Evolutionary conservation across 2,329 filamentous ascomycete species (phyloP).

Genomic region (Torrubiella hemipterigena): DNA sequence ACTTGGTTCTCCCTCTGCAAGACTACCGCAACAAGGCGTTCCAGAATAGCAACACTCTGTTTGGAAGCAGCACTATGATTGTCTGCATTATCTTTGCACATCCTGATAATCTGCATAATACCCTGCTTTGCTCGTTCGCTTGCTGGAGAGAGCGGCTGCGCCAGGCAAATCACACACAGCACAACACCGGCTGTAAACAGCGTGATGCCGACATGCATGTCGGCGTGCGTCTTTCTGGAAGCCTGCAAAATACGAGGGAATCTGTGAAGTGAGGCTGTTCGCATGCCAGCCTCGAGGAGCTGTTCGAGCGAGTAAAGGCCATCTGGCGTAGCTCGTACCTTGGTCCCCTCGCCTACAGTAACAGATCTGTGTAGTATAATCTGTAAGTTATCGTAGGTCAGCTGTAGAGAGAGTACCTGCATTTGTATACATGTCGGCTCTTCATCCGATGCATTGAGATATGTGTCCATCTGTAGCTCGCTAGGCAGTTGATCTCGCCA

Average conservation of each 20-base stretch:
- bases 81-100: slow-evolving; percentile 2
- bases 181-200: slow-evolving; percentile 6
- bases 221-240: slow-evolving; percentile 3
- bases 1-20: slow-evolving; percentile 5
- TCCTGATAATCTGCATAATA: slow-evolving; percentile 6
- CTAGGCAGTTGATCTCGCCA: slow-evolving; percentile 3
- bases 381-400: slow-evolving; percentile 5
- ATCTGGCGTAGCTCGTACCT: background rate
- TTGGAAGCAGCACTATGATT: slow-evolving; percentile 2
- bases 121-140: slow-evolving; percentile 4
- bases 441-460: background rate
- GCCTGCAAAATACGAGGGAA: slow-evolving; percentile 3
- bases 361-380: slow-evolving; percentile 4
- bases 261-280: slow-evolving; percentile 1
- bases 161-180: slow-evolving; percentile 3
- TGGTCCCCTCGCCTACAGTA: slow-evolving; percentile 2
- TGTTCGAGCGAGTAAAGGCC: slow-evolving; percentile 1
- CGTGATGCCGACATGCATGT: slow-evolving; percentile 6
- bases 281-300: slow-evolving; percentile 2
- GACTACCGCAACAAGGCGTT: slow-evolving; percentile 5
- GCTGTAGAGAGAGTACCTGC: slow-evolving; percentile 5
- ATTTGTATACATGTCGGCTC: slow-evolving; percentile 1
- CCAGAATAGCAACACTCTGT: slow-evolving; percentile 5
- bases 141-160: slow-evolving; percentile 3
- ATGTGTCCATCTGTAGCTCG: slow-evolving; percentile 2